Base-by-base conservation (phyloP, 202 grass and related monocot genomes). In the Carex sylvatica region DNA sequence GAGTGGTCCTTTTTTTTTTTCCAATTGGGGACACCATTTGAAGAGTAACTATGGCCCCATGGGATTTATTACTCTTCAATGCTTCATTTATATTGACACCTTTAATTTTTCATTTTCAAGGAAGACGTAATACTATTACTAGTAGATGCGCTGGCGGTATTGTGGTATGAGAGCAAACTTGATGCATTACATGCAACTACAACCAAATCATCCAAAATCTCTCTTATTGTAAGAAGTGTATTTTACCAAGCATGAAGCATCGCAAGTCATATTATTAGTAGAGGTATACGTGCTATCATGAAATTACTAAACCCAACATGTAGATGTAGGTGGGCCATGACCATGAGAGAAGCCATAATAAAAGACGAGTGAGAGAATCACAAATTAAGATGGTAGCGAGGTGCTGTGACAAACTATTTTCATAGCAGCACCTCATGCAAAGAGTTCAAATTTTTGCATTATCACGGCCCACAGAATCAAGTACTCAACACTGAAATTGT, bases 41-140 rank as follows among this genome's bases (percentile, higher is more conserved):
- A 61, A 80, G 20, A 80, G 14, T 46, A 42, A 19, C 35, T 49
- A 46, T 16, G 78, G 31, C 0, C 30, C 56, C 59, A 63, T 46
- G 14, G 23, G 19, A 65, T 65, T 65, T 65, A 80, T 63, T 65
- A 31, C 18, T 65, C 78, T 80, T 80, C 12, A 80, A 80, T 65
- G 78, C 35, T 65, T 80, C 58, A 65, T 80, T 65, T 64, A 65
- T 65, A 63, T 46, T 65, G 15, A 10, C 16, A 61, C 30, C 30
- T 61, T 51, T 70, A 20, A 70, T 15, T 19, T 42, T 44, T 70
- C n/a, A 9, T 5, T 13, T 70, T 70, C 18, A 59, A 59, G 6
- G 55, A 19, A 59, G 46, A 49, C 12, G 46, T 20, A 35, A 8
- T 4, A 1, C 5, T 35, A 31, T 33, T 35, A 35, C 4, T 14